These are phyloP conservation scores for Colletotrichum incanum DNA, from an alignment of 2,329 filamentous ascomycete genomes.

Conservation along the genomic window DNA sequence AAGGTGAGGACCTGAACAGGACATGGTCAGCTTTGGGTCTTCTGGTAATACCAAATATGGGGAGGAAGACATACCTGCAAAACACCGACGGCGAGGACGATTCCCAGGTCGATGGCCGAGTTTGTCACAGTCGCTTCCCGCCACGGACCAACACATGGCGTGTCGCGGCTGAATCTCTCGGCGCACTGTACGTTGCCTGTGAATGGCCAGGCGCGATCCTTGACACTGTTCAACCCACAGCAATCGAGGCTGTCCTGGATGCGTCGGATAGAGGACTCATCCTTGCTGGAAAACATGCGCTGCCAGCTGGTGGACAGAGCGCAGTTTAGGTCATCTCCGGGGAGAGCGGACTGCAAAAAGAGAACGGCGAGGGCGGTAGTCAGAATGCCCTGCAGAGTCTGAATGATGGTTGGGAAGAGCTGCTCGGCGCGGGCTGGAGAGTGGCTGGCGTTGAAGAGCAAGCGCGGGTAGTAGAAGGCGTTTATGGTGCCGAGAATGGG, in stretches of 20 bases:
- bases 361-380: conserved; percentile 63
- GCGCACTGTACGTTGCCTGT: conserved; percentile 57
- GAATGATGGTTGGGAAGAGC: conserved; percentile 50
- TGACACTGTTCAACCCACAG: conserved; percentile 73
- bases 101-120: conserved; percentile 69
- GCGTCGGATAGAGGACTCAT: conserved; percentile 64
- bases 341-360: conserved; percentile 54
- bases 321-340: conserved; percentile 62
- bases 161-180: conserved; percentile 60
- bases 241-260: conserved; percentile 79
- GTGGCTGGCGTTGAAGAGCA: conserved; percentile 48
- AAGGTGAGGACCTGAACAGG: conserved; percentile 29
- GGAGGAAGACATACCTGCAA: conserved; percentile 66
- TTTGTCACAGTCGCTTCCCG: conserved; percentile 66
- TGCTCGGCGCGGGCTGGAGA: conserved; percentile 34
- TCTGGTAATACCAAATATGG: background rate
- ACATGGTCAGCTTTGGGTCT: background rate
- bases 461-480: conserved; percentile 53
- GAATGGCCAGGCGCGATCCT: conserved; percentile 77
- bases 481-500: conserved; percentile 58
- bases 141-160: conserved; percentile 71
- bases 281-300: conserved; percentile 65
- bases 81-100: conserved; percentile 67
- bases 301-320: conserved; percentile 71
- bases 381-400: conserved; percentile 60